Evolutionary conservation across 225 moss, liverwort and hornwort species (phyloP).

Genomic region (Straminergon stramineum): DNA sequence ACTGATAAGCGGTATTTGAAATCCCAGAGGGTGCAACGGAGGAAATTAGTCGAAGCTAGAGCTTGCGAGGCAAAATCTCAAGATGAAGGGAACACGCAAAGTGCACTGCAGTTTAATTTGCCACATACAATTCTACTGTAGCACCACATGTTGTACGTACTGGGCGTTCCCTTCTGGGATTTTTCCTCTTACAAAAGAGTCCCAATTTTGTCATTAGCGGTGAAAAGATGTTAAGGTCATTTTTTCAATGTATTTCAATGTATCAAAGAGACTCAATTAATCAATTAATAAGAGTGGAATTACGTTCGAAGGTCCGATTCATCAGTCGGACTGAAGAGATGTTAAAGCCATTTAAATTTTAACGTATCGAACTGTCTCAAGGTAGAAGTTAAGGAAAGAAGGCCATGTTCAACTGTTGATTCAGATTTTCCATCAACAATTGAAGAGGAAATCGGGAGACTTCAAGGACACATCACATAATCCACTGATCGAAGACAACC

Average conservation of each 20-base stretch:
- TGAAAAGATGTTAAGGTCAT: neutral
- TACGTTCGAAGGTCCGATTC: no score
- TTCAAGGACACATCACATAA: neutral
- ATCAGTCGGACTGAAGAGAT: neutral
- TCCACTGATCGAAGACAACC: neutral
- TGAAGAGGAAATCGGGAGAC: neutral
- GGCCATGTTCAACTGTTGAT: neutral
- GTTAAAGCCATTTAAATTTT: neutral
- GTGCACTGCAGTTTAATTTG: neutral
- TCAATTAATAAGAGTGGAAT: neutral
- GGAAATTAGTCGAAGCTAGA: neutral
- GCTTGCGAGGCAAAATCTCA: neutral
- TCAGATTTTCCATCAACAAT: neutral
- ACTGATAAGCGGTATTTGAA: neutral
- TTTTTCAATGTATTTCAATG: neutral
- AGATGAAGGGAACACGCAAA: neutral
- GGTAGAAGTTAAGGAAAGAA: neutral
- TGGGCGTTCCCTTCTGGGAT: neutral
- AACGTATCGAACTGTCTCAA: neutral
- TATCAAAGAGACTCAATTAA: neutral
- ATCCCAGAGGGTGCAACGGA: neutral
- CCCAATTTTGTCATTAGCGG: neutral
- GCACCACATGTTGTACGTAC: neutral
- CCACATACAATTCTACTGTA: no score
- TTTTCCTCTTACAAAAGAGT: neutral